Evolutionary conservation across 2,329 filamentous ascomycete genomes (phyloP), one percentile per base, ranked within the genome.

Genomic region (Penicillium capsulatum): DNA sequence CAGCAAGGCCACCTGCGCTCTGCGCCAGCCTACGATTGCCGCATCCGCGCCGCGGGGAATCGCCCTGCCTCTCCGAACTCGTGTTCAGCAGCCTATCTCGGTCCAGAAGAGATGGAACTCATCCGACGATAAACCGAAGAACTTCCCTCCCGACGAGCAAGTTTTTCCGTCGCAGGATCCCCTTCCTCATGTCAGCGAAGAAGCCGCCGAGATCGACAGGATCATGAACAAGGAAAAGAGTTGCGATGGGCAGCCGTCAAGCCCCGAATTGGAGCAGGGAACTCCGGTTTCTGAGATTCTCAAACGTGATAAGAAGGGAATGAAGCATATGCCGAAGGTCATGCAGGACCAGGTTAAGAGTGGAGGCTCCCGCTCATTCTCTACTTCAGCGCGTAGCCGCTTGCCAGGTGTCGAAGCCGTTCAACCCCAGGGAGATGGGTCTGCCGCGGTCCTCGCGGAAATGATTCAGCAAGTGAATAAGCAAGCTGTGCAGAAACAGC

Each of bases 201-300:
- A 86, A 60, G 80, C 80, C 20, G 75, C 75, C 27, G 74, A 77
- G 51, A 73, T 76, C 48, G 74, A 73, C 17, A 71, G 77, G 54
- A 75, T 79, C 17, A 77, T 71, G 54, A 77, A 79, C 38, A 60
- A 54, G 37, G 57, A 54, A 34, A 60, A 65, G 45, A 59, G 56
- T 38, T 65, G 60, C 37, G 61, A 65, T 40, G 58, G 52, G 38
- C 63, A 72, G 39, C 71, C 75, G 17, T 54, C 63, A 10, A 53
- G 52, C 17, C 82, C 81, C 14, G 81, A 85, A 55, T 55, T 84
- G 24, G 72, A 76, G 34, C 79, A 83, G 58, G 81, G 81, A 11
- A 81, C 81, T 34, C 80, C 80, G 6, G 73, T 85, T 48, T 73
- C 80, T 59, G 81, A 85, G 80, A 74, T 84, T 41, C 69, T 86